phyloP scores from a whole-genome alignment of 75 land plant species.

The Cupressus sempervirens region DNA sequence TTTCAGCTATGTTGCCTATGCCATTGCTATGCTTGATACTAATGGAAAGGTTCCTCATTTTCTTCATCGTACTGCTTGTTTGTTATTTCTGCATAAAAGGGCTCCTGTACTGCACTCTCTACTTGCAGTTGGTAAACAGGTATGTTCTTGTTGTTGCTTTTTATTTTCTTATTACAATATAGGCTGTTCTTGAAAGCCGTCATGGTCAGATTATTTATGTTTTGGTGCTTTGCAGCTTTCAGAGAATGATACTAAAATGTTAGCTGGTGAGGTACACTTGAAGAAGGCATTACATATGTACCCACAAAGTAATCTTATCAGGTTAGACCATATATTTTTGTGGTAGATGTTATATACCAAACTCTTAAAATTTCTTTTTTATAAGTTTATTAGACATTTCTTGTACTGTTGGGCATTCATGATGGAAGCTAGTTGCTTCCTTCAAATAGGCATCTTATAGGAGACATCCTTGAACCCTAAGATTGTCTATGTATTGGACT shows the following conservation, averaged over 20 bases:
- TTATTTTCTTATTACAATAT: neutral
- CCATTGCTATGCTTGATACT: constrained; percentile 43
- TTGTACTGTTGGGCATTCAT: neutral
- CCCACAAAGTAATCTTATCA: constrained; percentile 42
- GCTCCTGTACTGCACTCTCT: constrained; percentile 42
- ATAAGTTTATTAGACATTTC: neutral
- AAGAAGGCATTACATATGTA: constrained; percentile 52
- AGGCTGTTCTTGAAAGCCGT: neutral
- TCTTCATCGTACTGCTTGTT: constrained; percentile 26
- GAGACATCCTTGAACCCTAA: neutral
- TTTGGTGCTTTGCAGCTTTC: constrained; percentile 26
- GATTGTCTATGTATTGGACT: neutral
- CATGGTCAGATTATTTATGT: neutral
- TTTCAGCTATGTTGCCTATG: constrained; percentile 39
- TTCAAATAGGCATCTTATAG: neutral
- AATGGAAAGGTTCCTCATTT: constrained; percentile 32
- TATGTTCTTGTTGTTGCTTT: constrained; percentile 13
- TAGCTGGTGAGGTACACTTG: constrained; percentile 33
- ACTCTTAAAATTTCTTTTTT: neutral
- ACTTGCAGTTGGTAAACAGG: constrained; percentile 56
- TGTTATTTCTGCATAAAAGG: constrained; percentile 41
- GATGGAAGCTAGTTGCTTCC: neutral
- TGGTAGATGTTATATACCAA: neutral
- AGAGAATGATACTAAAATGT: constrained; percentile 10
- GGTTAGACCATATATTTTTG: constrained; percentile 21